These are phyloP conservation scores for Vishniacozyma victoriae DNA, from an alignment of 768 basidiomycete species.

Conservation along the genomic window DNA sequence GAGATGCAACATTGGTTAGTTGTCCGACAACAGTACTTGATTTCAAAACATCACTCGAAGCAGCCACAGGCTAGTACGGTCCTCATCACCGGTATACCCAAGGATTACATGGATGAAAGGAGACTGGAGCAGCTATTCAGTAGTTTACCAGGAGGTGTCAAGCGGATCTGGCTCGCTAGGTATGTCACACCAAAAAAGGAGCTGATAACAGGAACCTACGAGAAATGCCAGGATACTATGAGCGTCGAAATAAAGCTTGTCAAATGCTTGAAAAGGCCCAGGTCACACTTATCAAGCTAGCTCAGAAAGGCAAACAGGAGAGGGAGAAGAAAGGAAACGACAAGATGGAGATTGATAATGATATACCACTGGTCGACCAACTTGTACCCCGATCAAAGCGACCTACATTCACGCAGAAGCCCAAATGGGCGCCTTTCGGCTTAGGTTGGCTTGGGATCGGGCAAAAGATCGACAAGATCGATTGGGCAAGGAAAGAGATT, in stretches of 20 bases:
- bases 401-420: slow-evolving; percentile 68
- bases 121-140: slow-evolving; percentile 65
- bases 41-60: slow-evolving; percentile 64
- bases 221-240: slow-evolving; percentile 74
- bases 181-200: slow-evolving; percentile 35
- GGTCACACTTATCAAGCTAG: slow-evolving; percentile 67
- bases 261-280: slow-evolving; percentile 81
- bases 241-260: slow-evolving; percentile 66
- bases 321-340: slow-evolving; percentile 47
- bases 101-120: slow-evolving; percentile 64
- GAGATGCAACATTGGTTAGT: slow-evolving; percentile 78
- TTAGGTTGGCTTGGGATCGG: slow-evolving; percentile 57
- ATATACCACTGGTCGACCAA: slow-evolving; percentile 51
- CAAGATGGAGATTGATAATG: slow-evolving; percentile 23
- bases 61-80: slow-evolving; percentile 84
- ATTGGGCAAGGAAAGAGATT: slow-evolving; percentile 79
- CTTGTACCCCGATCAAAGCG: slow-evolving; percentile 67
- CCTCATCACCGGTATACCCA: slow-evolving; percentile 82
- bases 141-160: slow-evolving; percentile 84
- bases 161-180: slow-evolving; percentile 87
- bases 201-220: slow-evolving; percentile 61
- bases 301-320: slow-evolving; percentile 63
- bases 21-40: slow-evolving; percentile 74
- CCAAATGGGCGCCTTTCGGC: slow-evolving; percentile 51
- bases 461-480: slow-evolving; percentile 85